Conservation (phyloP, 345 rosid genomes). For the Carallia brachiata region DNA sequence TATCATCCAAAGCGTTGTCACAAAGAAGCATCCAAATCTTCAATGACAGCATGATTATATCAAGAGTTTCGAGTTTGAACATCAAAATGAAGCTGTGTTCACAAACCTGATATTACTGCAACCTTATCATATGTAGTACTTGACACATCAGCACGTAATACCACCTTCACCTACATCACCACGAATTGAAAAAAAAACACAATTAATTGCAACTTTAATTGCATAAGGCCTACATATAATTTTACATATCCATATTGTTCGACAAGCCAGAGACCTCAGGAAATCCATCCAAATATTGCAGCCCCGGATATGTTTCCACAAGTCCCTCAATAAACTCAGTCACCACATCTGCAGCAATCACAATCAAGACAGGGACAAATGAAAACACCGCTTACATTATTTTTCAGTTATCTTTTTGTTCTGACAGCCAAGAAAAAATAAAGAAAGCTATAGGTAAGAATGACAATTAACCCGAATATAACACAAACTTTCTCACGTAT, state of each 20-base stretch:
- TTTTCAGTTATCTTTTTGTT: not conserved
- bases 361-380: not conserved
- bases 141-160: constrained; percentile 82
- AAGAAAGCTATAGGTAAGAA: not conserved
- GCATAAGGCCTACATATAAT: not conserved
- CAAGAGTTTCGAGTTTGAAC: constrained; percentile 3
- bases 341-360: constrained; percentile 74
- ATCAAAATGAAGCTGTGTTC: not conserved
- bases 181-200: constrained; percentile 10
- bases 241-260: not conserved
- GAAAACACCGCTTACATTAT: not conserved
- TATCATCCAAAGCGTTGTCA: not conserved
- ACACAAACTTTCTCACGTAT: too few species aligned
- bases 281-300: constrained; percentile 88
- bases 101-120: constrained; percentile 86
- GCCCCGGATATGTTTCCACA: constrained; percentile 81
- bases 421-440: not conserved
- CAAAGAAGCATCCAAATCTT: too few species aligned
- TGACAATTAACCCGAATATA: too few species aligned
- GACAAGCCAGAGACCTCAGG: constrained; percentile 59
- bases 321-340: constrained; percentile 96
- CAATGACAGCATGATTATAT: not conserved
- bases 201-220: not conserved
- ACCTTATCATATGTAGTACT: constrained; percentile 69
- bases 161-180: constrained; percentile 74